Base-by-base conservation (phyloP, 2,329 filamentous ascomycete genomes). In the Xylariales sp. region DNA sequence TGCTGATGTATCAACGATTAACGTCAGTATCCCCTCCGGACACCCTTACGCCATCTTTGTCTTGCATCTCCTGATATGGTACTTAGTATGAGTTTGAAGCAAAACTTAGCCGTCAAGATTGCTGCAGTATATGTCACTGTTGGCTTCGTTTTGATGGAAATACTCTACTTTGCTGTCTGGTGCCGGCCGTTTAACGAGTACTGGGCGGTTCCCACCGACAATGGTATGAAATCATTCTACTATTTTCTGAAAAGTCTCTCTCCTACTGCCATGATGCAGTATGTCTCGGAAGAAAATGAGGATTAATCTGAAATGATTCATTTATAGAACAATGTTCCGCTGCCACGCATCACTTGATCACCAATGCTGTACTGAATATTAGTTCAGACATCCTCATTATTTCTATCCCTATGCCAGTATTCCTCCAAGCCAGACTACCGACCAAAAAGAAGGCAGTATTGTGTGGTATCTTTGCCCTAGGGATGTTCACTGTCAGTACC, bases 351-450 rank as follows among this genome's bases (percentile, higher is more conserved):
- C 79, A 79, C 47, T 65, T 78, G 10, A 78, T 79, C 35, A 71
- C 73, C 13, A 77, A 81, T 41, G 69, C 73, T 2, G 63, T 68
- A 4, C 70, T 82, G 51, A 82, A 83, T 47, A 71, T 81, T 33
- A 69, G 72, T 3, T 78, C 75, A 18, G 78, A 82, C 45, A 25
- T 79, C 3, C 66, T 76, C 59, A 80, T 83, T 51, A 70, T 82
- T 19, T 50, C 66, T 4, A 70, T 82, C 15, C 75, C 76, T 1
- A 63, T 81, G 44, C 76, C 76, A 2, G 46, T 72, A 18, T 62
- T 81, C 18, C 46, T 72, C 10, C 65, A 65, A 18, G 66, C 77
- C 1, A 65, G 69, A 31, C 60, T 81, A 3, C 59, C 65, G 5
- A 28, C 61, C 2, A 72, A 66, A 51, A 69, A 75, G 49, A 81